phyloP scores from a whole-genome alignment of 1,284 basidiomycete species.

The Pyrrhoderma noxium region DNA sequence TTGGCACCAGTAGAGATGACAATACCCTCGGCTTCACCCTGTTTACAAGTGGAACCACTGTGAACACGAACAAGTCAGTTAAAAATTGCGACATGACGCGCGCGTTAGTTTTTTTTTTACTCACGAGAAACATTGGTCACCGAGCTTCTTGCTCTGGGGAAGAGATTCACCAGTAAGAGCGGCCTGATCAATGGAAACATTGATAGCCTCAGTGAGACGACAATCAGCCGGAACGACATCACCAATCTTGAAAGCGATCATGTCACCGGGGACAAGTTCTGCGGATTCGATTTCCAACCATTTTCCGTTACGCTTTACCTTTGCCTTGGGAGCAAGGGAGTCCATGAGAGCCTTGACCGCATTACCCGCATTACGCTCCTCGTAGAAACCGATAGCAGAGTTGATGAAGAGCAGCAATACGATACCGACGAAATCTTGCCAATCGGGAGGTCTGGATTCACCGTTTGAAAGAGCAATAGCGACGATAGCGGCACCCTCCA shows the following conservation, averaged over 20 bases:
- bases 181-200: slow-evolving; percentile 95
- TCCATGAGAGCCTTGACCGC: slow-evolving; percentile 99
- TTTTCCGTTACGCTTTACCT: slow-evolving; percentile 74
- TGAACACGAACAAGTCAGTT: slow-evolving; percentile 17
- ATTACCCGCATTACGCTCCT: slow-evolving; percentile 95
- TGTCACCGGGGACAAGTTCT: slow-evolving; percentile 87
- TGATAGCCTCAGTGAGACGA: slow-evolving; percentile 90
- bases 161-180: slow-evolving; percentile 95
- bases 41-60: slow-evolving; percentile 93
- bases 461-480: slow-evolving; percentile 97
- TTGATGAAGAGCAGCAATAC: slow-evolving; percentile 88
- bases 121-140: slow-evolving; percentile 94
- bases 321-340: slow-evolving; percentile 95
- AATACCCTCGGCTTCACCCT: slow-evolving; percentile 95
- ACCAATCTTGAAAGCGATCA: slow-evolving; percentile 96
- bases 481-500: slow-evolving; percentile 96
- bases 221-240: slow-evolving; percentile 95
- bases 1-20: slow-evolving; percentile 95
- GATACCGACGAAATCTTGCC: slow-evolving; percentile 98
- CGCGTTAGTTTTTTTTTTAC: slow-evolving; percentile 25
- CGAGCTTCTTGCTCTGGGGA: slow-evolving; percentile 83
- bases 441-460: slow-evolving; percentile 80
- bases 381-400: slow-evolving; percentile 97
- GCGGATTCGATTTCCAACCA: slow-evolving; percentile 90
- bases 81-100: no score